Base-by-base conservation (phyloP, 768 basidiomycete species). In the Tulasnella sp. region DNA sequence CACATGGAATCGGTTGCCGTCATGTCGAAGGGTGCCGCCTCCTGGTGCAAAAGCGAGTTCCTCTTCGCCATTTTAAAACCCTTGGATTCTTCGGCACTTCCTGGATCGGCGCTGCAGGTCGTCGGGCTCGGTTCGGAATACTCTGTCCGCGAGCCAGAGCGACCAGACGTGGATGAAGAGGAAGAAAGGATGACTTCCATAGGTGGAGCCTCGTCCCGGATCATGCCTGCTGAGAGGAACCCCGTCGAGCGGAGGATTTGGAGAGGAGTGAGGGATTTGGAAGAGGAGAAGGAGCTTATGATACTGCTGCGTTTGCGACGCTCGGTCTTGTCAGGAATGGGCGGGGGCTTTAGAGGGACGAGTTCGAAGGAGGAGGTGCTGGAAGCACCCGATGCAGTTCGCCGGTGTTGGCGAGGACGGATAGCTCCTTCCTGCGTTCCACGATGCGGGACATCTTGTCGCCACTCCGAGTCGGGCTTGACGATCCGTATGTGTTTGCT, bases 211-310 rank as follows among this genome's bases (percentile, higher is more conserved):
- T 72, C 70, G 35, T 72, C 70, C 15, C 70, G 70, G 20, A 72
- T 46, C 70, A 72, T 72, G 10, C 70, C 70, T 11, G 70, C 70
- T 7, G 39, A 39, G 44, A 72, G 37, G 13, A 40, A 72, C 2
- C 70, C 70, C 39, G 37, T 40, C 13, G 70, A 32, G 5, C 70
- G 70, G 23, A 72, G 70, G 44, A 72, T 15, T 37, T 72, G 70
- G 10, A 72, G 39, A 9, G 70, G 70, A 2, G 70, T 72, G 39
- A 72, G 44, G 37, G 70, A 72, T 16, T 72, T 72, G 70, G 70
- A 72, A 16, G 39, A 46, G 15, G 70, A 6, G 39, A 67, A 67
- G 26, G 61, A 67, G 48, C 5, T 51, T 29, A 67, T 67, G 29
- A 67, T 26, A 32, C 61, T 67, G 9, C 61, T 67, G 61, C 61